Conservation (phyloP, 2,329 filamentous ascomycete genomes). For the Hymenoscyphus repandus region DNA sequence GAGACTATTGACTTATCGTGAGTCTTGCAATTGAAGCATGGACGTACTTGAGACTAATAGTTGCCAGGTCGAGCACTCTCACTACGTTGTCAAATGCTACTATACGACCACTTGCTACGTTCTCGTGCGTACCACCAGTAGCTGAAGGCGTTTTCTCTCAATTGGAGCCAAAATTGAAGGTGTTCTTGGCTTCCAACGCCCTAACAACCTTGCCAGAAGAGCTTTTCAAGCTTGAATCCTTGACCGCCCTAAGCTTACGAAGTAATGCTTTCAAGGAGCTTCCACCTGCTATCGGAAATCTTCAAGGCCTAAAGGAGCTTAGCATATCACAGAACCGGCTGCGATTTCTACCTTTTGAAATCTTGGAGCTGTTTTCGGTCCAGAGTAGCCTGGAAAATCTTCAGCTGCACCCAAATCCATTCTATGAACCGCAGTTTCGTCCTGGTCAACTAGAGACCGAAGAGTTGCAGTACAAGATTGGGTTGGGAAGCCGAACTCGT, state of each 20-base stretch:
- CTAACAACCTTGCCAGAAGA: conserved; percentile 52
- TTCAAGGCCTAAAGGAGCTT: conserved; percentile 54
- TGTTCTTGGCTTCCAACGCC: conserved; percentile 57
- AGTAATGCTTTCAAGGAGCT: conserved; percentile 58
- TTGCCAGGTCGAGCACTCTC: conserved; percentile 33
- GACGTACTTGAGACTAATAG: conserved; percentile 9
- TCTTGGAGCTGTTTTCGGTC: conserved; percentile 50
- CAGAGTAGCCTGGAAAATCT: conserved; percentile 45
- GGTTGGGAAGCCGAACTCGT: conserved; percentile 5
- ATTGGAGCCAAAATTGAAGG: conserved; percentile 51
- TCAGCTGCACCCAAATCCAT: conserved; percentile 59
- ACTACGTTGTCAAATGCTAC: conserved; percentile 50
- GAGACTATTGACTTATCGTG: conserved; percentile 60
- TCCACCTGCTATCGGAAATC: conserved; percentile 51
- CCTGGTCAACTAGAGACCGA: conserved; percentile 7
- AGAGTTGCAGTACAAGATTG: conserved; percentile 9
- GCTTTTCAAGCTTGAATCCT: conserved; percentile 55
- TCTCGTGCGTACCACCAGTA: conserved; percentile 41
- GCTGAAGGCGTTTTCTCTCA: conserved; percentile 43
- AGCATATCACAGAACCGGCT: conserved; percentile 63
- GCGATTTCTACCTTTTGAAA: conserved; percentile 55
- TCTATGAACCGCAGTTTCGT: conserved; percentile 39
- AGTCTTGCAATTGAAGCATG: conserved; percentile 26
- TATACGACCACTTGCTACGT: conserved; percentile 50
- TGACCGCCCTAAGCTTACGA: conserved; percentile 62